Base-by-base conservation (phyloP, 192 early-diverging fungal species). In the Linnemannia hyalina region DNA sequence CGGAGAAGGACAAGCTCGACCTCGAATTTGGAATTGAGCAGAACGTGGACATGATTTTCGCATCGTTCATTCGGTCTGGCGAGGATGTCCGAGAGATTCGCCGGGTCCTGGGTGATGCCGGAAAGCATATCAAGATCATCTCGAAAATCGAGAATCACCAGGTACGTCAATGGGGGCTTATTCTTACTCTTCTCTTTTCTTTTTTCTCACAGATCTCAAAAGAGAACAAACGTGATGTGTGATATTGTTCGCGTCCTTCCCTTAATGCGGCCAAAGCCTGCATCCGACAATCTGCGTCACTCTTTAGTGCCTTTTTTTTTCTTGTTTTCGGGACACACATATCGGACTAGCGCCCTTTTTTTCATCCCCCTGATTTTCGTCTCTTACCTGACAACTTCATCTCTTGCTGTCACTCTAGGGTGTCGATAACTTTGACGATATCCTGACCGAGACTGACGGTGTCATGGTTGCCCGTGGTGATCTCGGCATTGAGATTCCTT, bases 391-490 rank as follows among this genome's bases (percentile, higher is more conserved):
- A 54, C 18, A 20, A 60, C 54, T 68, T 68, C 26, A 23, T 68
- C 32, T 42, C 54, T 42, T 3, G 10, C 13, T 4, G 0, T 32
- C 6, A 32, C 15, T 46, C 32, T 73, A 99, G 93, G 97, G 97
- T 44, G 92, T 97, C 68, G 89, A 93, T 82, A 98, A 98, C 89
- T 97, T 99, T 94, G 97, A 98, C 87, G 97, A 97, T 71, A 99
- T 99, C 84, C 89, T 99, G 65, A 90, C 85, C 63, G 97, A 94
- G 73, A 96, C 96, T 23, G 97, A 99, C 84, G 97, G 97, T 52
- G 94, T 99, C 77, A 99, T 99, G 97, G 95, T 98, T 81, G 97
- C 97, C 42, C 95, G 97, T 82, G 97, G 97, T 81, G 97, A 97
- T 86, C 89, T 99, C 70, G 97, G 97, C 68, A 96, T 97, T 41